phyloP scores from a whole-genome alignment of 371 early-diverging fungal species.

The Circinella minor region DNA sequence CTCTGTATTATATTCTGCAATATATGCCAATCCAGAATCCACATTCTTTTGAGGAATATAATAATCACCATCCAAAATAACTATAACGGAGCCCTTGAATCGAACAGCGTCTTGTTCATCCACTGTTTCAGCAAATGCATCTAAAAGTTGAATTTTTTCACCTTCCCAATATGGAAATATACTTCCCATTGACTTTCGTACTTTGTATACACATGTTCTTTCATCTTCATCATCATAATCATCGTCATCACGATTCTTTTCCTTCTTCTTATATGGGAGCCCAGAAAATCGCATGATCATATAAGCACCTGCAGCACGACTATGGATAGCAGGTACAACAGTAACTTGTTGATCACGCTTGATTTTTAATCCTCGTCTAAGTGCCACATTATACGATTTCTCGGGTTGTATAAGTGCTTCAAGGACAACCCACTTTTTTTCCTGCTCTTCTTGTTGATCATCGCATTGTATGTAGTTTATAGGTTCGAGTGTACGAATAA shows the following conservation, averaged over 20 bases:
- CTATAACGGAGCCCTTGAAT: constrained; percentile 5
- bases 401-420: constrained; percentile 2
- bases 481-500: background rate
- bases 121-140: background rate
- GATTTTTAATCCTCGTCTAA: constrained; percentile 6
- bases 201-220: background rate
- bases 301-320: constrained; percentile 10
- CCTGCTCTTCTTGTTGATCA: background rate
- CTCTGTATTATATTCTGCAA: background rate
- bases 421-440: constrained; percentile 2
- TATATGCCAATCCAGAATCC: constrained; percentile 3
- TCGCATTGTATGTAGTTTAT: background rate
- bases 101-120: constrained; percentile 7
- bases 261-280: background rate
- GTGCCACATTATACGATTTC: background rate
- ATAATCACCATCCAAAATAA: constrained; percentile 8
- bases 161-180: background rate
- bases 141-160: background rate
- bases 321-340: constrained; percentile 8
- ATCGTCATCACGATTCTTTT: background rate
- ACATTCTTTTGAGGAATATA: constrained; percentile 8
- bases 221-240: background rate
- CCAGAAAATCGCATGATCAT: constrained; percentile 12
- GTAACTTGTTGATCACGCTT: background rate
- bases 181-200: background rate